These are phyloP conservation scores for Aspergillus taichungensis DNA, from an alignment of 495 filamentous ascomycete species.

Conservation along the genomic window DNA sequence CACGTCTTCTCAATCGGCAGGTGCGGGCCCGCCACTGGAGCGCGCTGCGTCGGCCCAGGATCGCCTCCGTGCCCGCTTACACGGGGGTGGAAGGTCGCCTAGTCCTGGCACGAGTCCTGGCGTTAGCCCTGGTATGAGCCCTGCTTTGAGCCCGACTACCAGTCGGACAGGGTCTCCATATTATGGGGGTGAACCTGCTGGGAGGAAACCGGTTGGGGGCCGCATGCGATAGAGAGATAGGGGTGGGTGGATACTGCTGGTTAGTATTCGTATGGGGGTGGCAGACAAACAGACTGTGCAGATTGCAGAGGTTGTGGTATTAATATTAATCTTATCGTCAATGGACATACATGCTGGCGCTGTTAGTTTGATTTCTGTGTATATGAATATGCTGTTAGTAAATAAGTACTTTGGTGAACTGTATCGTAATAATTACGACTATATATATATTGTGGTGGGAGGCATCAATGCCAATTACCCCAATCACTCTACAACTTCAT, in stretches of 20 bases:
- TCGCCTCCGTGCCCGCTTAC: constrained; percentile 56
- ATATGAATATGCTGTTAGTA: too few species aligned
- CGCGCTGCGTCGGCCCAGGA: constrained; percentile 55
- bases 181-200: constrained; percentile 23
- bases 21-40: constrained; percentile 34
- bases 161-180: constrained; percentile 11
- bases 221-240: constrained; percentile 1
- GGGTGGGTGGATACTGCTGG: constrained; percentile 1
- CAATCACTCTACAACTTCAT: too few species aligned
- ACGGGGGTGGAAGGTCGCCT: constrained; percentile 40
- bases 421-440: too few species aligned
- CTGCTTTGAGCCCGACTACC: not conserved
- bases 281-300: too few species aligned
- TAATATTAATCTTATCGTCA: not conserved
- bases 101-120: constrained; percentile 21
- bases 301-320: too few species aligned
- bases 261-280: not conserved
- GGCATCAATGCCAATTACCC: too few species aligned
- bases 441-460: too few species aligned
- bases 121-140: too few species aligned
- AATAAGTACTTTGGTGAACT: too few species aligned
- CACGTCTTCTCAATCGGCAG: constrained; percentile 57
- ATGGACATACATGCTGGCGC: not conserved
- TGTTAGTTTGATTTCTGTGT: too few species aligned
- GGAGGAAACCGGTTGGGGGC: constrained; percentile 11